Conservation (phyloP, 176 grass and related monocot species). For the Cenchrus purpureus region DNA sequence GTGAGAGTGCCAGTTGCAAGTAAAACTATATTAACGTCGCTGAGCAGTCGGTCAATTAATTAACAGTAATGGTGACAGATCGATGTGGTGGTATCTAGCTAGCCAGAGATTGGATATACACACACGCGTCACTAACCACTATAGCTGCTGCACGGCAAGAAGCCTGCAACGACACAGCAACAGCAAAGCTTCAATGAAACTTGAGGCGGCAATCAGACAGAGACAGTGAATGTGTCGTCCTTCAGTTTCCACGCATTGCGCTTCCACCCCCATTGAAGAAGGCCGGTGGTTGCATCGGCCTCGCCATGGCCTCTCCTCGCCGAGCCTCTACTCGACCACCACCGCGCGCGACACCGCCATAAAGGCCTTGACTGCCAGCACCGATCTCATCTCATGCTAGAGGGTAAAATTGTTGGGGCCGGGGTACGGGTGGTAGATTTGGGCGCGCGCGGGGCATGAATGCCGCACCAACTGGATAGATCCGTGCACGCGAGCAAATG, state of each 20-base stretch:
- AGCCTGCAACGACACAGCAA: neutral
- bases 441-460: slow-evolving; percentile 35
- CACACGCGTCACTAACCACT: slow-evolving; percentile 18
- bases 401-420: slow-evolving; percentile 16
- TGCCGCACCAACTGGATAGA: slow-evolving; percentile 29
- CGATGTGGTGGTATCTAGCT: neutral
- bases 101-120: slow-evolving; percentile 24
- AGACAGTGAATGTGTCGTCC: slow-evolving; percentile 45
- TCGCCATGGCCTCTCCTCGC: neutral
- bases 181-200: slow-evolving; percentile 52
- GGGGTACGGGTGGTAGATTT: slow-evolving; percentile 22
- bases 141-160: slow-evolving; percentile 13
- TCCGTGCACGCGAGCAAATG: neutral
- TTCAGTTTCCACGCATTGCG: neutral
- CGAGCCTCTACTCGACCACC: neutral
- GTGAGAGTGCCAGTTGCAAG: neutral
- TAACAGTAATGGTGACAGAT: slow-evolving; percentile 38
- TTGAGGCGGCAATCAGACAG: slow-evolving; percentile 47
- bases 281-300: slow-evolving; percentile 7
- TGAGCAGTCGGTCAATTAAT: slow-evolving; percentile 25
- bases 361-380: slow-evolving; percentile 48
- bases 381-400: neutral
- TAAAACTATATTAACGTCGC: slow-evolving; percentile 45
- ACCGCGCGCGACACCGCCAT: slow-evolving; percentile 21
- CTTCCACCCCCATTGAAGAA: slow-evolving; percentile 52